Percentiles rank a stretch among this genome's conserved stretches.
Evolutionary conservation across 1,284 basidiomycete genomes (phyloP).

Genomic region (Sanguinoderma infundibulare): DNA sequence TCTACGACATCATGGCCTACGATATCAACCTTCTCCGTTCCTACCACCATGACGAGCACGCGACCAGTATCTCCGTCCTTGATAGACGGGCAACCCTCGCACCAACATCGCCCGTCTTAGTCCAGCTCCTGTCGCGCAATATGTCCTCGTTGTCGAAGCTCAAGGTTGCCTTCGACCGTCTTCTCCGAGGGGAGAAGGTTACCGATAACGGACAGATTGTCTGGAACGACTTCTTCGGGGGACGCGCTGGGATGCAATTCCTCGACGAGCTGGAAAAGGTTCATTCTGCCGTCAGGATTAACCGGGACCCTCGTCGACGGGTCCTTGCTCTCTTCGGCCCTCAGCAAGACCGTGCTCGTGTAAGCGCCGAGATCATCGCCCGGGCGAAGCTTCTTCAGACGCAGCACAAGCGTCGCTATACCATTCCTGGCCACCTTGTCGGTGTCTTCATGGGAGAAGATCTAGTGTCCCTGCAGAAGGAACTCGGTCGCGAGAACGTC

Average conservation of each 20-base stretch:
- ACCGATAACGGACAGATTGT: constrained; percentile 50
- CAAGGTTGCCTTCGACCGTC: constrained; percentile 61
- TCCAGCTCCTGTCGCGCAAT: constrained; percentile 52
- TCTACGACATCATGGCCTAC: constrained; percentile 37
- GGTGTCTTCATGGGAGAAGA: constrained; percentile 50
- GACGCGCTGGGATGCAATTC: constrained; percentile 46
- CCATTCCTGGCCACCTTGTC: constrained; percentile 48
- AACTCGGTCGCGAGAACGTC: constrained; percentile 47
- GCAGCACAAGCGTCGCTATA: constrained; percentile 46
- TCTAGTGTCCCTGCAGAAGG: constrained; percentile 40
- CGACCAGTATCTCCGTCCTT: constrained; percentile 30
- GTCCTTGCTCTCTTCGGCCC: constrained; percentile 59
- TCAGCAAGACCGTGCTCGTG: constrained; percentile 40
- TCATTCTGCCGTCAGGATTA: constrained; percentile 46
- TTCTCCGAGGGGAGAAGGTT: constrained; percentile 62
- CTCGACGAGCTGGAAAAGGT: constrained; percentile 45
- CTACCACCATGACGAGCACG: constrained; percentile 20
- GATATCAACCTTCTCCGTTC: constrained; percentile 32
- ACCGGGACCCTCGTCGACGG: constrained; percentile 44
- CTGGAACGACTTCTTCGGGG: constrained; percentile 67
- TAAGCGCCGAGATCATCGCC: constrained; percentile 47
- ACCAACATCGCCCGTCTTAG: constrained; percentile 29
- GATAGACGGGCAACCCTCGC: constrained; percentile 10
- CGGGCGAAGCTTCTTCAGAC: constrained; percentile 48
- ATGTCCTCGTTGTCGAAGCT: constrained; percentile 51